Evolutionary conservation across 768 basidiomycete genomes (phyloP), one percentile per base, ranked within the genome.

Genomic region (Neoboletus brunneissimus): DNA sequence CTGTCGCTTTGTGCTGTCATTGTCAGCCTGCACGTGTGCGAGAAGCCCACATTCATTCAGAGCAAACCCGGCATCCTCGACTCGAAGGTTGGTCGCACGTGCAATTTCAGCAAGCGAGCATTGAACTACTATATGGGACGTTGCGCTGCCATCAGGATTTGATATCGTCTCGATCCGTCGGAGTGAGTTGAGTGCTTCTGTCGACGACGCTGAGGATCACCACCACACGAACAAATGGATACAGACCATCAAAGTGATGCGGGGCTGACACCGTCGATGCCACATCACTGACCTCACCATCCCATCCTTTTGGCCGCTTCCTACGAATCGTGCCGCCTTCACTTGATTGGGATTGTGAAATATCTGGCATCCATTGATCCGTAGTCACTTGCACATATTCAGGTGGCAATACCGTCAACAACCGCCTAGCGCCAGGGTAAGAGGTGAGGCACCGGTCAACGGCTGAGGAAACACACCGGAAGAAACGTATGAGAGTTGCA

Each of bases 11-110:
- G 71, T 52, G 42, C 64, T 53, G 1, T 66, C 67, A 42, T 64
- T 64, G 38, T 54, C 64, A 46, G 56, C 56, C 48, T 76, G 72
- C 51, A 81, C 68, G 40, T 79, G 75, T 52, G 72, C 74, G 18
- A 97, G 77, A 52, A 98, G 71, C 29, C 94, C 93, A 57, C 89
- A 87, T 67, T 95, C 93, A 54, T 89, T 87, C 62, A 98, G 71
- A 3, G 94, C 92, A 72, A 92, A 94, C 0, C 92, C 88, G 0
- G 87, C 84, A 68, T 98, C 96, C 53, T 97, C 92, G 0, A 86
- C 70, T 1, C 91, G 82, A 51, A 98, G 75, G 71, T 90, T 87
- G 46, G 91, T 91, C 29, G 87, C 89, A 18, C 78, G 76, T 2
- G 93, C 87, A 54, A 98, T 83, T 35, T 91, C 86, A 10, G 75